phyloP scores from a whole-genome alignment of 2,329 filamentous ascomycete species.

The Rhinocladiella similis region DNA sequence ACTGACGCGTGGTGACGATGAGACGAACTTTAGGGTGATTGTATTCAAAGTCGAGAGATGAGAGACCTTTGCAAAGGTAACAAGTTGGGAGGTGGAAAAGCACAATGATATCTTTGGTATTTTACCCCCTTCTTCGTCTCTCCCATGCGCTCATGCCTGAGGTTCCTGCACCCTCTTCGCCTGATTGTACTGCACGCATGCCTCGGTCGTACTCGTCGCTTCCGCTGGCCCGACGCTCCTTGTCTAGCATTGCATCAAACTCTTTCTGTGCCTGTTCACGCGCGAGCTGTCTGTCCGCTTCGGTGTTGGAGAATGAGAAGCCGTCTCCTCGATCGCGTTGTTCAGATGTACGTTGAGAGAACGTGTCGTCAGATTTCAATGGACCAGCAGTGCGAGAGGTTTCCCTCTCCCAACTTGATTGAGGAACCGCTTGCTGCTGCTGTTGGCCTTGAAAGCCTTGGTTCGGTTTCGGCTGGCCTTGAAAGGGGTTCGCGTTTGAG shows the following conservation, averaged over 20 bases:
- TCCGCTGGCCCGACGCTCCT: constrained; percentile 35
- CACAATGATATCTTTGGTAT: too few relatives aligned
- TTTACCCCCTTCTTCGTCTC: constrained; percentile 15
- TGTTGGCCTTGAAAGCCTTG: neutral
- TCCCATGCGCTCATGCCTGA: constrained; percentile 24
- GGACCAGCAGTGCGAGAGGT: too few relatives aligned
- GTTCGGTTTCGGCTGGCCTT: neutral
- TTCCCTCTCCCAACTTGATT: too few relatives aligned
- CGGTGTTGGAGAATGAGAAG: constrained; percentile 21
- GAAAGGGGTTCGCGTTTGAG: neutral
- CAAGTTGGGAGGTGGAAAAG: too few relatives aligned
- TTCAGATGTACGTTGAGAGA: too few relatives aligned
- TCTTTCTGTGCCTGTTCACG: constrained; percentile 43
- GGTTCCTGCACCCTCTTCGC: constrained; percentile 13
- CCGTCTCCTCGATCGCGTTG: constrained; percentile 9
- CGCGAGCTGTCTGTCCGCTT: constrained; percentile 31
- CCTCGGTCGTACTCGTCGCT: constrained; percentile 24
- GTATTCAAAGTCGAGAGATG: too few relatives aligned
- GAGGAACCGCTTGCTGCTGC: too few relatives aligned
- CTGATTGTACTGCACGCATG: constrained; percentile 15
- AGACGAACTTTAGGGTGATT: too few relatives aligned
- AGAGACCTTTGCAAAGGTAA: too few relatives aligned
- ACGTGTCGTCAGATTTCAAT: too few relatives aligned
- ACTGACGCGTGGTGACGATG: too few relatives aligned
- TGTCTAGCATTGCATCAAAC: constrained; percentile 45